These are phyloP conservation scores for Citrus glauca DNA, from an alignment of 345 rosid genomes.

Conservation along the genomic window DNA sequence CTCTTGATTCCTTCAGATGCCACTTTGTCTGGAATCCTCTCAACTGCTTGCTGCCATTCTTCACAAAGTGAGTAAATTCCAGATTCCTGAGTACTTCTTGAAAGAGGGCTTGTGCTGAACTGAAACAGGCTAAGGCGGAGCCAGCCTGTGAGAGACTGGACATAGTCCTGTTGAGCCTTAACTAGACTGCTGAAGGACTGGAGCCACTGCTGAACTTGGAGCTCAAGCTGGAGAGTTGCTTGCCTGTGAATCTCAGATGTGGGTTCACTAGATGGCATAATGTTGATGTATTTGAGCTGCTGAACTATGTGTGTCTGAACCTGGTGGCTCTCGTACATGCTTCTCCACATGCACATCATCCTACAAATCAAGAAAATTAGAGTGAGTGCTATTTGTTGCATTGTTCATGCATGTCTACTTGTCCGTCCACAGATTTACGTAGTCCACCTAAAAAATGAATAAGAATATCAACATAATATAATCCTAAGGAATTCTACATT, in stretches of 20 bases:
- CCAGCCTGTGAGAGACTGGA: slow-evolving; percentile 89
- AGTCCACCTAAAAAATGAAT: background rate
- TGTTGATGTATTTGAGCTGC: slow-evolving; percentile 88
- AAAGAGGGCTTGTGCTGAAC: slow-evolving; percentile 63
- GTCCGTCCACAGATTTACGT: background rate
- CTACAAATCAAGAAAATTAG: slow-evolving; percentile 31
- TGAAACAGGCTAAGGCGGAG: slow-evolving; percentile 89
- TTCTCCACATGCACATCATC: slow-evolving; percentile 97
- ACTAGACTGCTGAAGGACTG: slow-evolving; percentile 77
- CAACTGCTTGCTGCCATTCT: slow-evolving; percentile 84
- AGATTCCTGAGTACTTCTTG: slow-evolving; percentile 48
- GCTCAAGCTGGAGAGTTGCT: slow-evolving; percentile 84
- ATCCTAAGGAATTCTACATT: background rate
- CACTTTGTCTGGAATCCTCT: slow-evolving; percentile 89
- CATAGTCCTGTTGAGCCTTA: slow-evolving; percentile 79
- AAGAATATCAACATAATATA: background rate
- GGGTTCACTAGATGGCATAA: slow-evolving; percentile 78
- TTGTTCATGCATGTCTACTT: background rate
- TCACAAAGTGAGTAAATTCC: slow-evolving; percentile 81
- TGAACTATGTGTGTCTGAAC: slow-evolving; percentile 95
- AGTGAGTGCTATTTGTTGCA: background rate
- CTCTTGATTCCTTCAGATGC: slow-evolving; percentile 97
- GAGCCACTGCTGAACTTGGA: slow-evolving; percentile 93
- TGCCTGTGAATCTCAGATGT: slow-evolving; percentile 93
- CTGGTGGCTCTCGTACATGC: slow-evolving; percentile 98